phyloP scores from a whole-genome alignment of 1,139 yeast genomes.

The Torulaspora globosa region DNA sequence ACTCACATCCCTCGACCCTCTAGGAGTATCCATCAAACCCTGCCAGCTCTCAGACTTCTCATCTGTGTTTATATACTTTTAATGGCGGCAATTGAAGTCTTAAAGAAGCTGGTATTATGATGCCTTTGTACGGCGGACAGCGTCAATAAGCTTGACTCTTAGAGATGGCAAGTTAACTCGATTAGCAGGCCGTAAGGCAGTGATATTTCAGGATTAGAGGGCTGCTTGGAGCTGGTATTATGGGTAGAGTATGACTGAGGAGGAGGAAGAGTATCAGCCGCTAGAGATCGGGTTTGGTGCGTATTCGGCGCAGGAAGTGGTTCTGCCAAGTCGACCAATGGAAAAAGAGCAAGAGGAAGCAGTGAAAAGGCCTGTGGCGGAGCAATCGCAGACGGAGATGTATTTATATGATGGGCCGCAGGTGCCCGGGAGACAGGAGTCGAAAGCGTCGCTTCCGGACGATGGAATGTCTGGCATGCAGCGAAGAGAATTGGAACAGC shows the following conservation, averaged over 20 bases:
- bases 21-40: constrained; percentile 16
- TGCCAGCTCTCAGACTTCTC: not conserved
- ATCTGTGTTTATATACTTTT: not conserved
- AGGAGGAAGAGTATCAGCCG: constrained; percentile 17
- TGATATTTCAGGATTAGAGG: not conserved
- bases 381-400: constrained; percentile 15
- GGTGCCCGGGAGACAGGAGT: constrained; percentile 4
- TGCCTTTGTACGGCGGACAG: constrained; percentile 2
- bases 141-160: not conserved
- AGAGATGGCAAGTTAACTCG: not conserved
- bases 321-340: constrained; percentile 4
- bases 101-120: not conserved
- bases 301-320: constrained; percentile 12
- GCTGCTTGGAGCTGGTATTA: constrained; percentile 4
- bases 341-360: constrained; percentile 6
- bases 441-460: not conserved
- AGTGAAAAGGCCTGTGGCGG: not conserved
- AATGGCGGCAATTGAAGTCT: not conserved
- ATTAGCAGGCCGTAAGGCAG: not conserved
- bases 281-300: constrained; percentile 15
- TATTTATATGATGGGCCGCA: constrained; percentile 24
- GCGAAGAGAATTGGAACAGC: not conserved
- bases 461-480: not conserved
- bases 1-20: constrained; percentile 1
- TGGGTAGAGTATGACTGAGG: constrained; percentile 14